phyloP scores from a whole-genome alignment of 2,329 filamentous ascomycete genomes.

The Claviceps africana region DNA sequence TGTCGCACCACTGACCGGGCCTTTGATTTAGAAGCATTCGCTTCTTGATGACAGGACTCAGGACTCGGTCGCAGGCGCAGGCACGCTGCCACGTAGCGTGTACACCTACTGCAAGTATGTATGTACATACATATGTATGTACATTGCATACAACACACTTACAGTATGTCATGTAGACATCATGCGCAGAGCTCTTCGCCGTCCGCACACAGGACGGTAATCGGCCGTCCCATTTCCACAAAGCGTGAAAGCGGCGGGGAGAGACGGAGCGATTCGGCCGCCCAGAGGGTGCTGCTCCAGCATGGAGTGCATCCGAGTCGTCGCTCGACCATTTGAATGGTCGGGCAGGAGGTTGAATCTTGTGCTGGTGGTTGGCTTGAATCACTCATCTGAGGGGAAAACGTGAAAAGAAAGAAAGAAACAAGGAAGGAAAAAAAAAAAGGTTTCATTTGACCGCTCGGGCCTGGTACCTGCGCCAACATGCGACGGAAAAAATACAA shows the following conservation, averaged over 20 bases:
- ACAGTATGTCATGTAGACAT: too few species aligned
- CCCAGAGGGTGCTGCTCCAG: not conserved
- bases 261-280: not conserved
- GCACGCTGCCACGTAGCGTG: too few species aligned
- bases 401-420: too few species aligned
- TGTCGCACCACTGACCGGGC: constrained; percentile 3
- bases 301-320: not conserved
- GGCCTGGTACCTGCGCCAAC: not conserved
- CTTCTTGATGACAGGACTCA: not conserved
- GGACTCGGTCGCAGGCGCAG: not conserved
- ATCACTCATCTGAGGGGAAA: not conserved
- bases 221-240: not conserved
- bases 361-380: not conserved
- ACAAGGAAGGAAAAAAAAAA: too few species aligned
- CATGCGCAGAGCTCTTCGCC: not conserved
- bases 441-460: not conserved
- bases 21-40: not conserved
- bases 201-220: not conserved
- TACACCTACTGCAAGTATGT: too few species aligned
- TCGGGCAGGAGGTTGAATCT: not conserved
- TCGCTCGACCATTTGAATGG: not conserved
- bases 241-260: not conserved
- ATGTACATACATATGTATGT: too few species aligned
- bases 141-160: too few species aligned
- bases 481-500: not conserved